Evolutionary conservation across 441 rosid species (phyloP), one percentile per base, ranked within the genome.

Genomic region (Kokia cookei): DNA sequence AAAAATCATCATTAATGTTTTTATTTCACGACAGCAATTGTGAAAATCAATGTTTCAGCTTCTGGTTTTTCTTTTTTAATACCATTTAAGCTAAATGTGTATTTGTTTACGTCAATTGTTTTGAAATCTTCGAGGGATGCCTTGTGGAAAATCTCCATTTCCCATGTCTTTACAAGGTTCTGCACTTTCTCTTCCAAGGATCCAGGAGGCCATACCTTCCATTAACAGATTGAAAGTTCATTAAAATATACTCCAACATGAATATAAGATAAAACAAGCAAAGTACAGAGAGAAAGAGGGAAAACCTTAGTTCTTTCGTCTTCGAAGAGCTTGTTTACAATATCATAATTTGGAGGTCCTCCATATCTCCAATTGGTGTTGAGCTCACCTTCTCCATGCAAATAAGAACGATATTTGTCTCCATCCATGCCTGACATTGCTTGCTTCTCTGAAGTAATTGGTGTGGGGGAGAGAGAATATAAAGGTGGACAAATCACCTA

Each of bases 81-180:
- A 55, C 93, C 93, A 58, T 87, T 89, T 14, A 86, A 48, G 85
- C 84, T 82, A 42, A 71, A 73, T 19, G 82, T 75, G 19, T 71
- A 82, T 1, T 81, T 86, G 4, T 66, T 72, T 2, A 75, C 79
- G 69, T 89, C 82, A 26, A 83, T 29, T 27, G 88, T 24, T 63
- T 86, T 89, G 54, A 53, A 71, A 57, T 88, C 89, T 15, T 83
- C 75, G 71, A 73, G 76, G 60, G 54, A 17, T 10, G 77, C 67
- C 74, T 90, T 90, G 71, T 90, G 73, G 69, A 90, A 83, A 65
- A 86, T 32, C 71, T 90, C 94, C 92, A 88, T 90, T 67, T 90
- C 92, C 91, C 88, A 90, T 58, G 90, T 83, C 80, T 88, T 88
- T 10, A 90, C 76, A 6, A 86, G 87, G 78, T 88, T 85, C 78